Conservation (phyloP, 176 grass and related monocot species). For the Melocanna baccifera region DNA sequence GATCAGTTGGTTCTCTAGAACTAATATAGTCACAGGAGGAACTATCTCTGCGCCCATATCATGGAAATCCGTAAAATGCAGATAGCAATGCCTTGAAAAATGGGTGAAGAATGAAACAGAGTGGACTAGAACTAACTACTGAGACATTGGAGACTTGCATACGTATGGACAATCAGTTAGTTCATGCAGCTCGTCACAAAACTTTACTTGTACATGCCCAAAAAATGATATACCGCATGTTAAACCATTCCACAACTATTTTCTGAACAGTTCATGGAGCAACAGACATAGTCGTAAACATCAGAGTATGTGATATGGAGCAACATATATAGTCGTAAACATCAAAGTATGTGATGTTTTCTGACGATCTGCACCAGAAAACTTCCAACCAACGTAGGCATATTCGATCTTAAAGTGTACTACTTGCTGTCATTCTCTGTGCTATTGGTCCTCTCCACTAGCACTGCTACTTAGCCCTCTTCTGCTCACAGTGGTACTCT, state of each 20-base stretch:
- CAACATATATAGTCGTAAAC: too few species aligned
- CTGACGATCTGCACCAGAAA: background rate
- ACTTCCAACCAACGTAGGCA: background rate
- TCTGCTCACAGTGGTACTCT: constrained; percentile 87
- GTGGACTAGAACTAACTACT: too few species aligned
- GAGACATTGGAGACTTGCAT: background rate
- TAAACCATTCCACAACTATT: background rate
- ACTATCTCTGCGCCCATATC: background rate
- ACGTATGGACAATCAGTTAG: background rate
- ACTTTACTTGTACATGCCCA: background rate
- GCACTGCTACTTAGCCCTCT: constrained; percentile 64
- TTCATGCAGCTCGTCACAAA: background rate
- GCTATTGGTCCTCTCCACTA: constrained; percentile 66
- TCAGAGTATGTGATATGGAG: background rate
- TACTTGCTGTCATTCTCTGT: constrained; percentile 16
- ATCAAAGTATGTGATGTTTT: too few species aligned
- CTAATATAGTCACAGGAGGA: background rate
- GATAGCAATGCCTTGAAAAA: too few species aligned
- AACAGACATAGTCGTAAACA: background rate
- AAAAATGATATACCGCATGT: background rate
- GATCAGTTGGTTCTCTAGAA: background rate
- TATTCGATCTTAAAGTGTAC: background rate
- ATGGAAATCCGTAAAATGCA: background rate
- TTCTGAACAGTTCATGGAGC: background rate
- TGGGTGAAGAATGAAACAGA: too few species aligned